phyloP scores from a whole-genome alignment of 2,329 filamentous ascomycete species.

The Microdochium trichocladiopsis region DNA sequence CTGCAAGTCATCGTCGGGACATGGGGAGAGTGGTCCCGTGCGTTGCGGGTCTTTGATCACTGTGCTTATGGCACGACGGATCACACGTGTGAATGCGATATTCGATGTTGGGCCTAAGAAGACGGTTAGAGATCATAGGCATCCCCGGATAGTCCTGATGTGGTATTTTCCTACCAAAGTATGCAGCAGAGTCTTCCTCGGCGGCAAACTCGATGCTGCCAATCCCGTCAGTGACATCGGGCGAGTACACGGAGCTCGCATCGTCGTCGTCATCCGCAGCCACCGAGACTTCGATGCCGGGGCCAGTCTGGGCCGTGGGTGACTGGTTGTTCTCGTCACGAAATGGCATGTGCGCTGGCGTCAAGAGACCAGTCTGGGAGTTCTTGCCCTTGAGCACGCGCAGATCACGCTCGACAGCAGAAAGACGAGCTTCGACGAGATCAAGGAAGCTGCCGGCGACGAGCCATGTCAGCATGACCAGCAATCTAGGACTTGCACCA shows the following conservation, averaged over 20 bases:
- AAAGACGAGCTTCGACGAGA: no score
- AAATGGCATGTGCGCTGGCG: neutral
- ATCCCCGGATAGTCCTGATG: no score
- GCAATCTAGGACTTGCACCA: no score
- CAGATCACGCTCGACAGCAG: no score
- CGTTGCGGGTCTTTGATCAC: neutral
- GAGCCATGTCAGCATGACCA: no score
- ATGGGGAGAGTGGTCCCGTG: neutral
- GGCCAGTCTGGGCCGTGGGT: neutral
- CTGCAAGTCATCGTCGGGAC: neutral
- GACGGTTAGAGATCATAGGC: neutral
- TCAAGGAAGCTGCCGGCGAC: no score
- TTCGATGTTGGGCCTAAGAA: slow-evolving; percentile 12
- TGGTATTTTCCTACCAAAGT: slow-evolving; percentile 9
- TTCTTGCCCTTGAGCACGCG: no score
- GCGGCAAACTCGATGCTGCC: slow-evolving; percentile 13
- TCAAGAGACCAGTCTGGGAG: no score
- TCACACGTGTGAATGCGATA: slow-evolving; percentile 12
- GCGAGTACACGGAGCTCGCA: slow-evolving; percentile 5
- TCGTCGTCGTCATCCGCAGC: slow-evolving; percentile 7
- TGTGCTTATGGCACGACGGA: slow-evolving; percentile 8
- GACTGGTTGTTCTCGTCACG: neutral
- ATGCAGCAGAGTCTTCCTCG: slow-evolving; percentile 8
- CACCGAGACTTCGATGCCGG: neutral
- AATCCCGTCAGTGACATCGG: slow-evolving; percentile 11